Conservation (phyloP, 164 flowering plant species). For the Saururus chinensis region DNA sequence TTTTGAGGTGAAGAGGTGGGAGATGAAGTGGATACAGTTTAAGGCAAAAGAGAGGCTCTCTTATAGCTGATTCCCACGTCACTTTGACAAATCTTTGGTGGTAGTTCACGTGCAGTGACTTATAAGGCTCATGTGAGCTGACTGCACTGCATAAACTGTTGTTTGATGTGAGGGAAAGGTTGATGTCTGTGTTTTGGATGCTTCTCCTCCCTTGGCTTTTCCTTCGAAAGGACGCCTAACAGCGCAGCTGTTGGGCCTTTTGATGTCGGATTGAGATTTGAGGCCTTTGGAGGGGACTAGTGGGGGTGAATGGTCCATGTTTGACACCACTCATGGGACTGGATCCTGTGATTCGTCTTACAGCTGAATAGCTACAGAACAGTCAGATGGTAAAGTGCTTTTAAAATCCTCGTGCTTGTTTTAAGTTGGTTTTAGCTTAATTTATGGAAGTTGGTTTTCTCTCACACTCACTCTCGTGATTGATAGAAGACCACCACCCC, state of each 20-base stretch:
- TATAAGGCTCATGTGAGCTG: background rate
- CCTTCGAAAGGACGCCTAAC: no score
- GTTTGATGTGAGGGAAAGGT: background rate
- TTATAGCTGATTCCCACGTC: background rate
- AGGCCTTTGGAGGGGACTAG: background rate
- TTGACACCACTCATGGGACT: no score
- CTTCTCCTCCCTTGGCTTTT: background rate
- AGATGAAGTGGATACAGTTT: background rate
- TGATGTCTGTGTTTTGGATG: background rate
- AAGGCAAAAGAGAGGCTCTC: background rate
- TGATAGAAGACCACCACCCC: no score
- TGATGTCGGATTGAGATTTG: background rate
- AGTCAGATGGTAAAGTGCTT: no score
- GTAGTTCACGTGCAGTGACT: background rate
- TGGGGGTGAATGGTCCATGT: no score
- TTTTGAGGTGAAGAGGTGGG: background rate
- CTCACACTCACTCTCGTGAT: no score
- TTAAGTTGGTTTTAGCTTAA: no score
- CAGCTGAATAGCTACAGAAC: no score
- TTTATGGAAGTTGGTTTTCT: no score
- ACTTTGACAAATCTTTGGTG: background rate
- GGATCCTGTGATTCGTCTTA: no score
- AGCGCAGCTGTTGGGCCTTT: no score
- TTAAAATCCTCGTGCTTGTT: no score
- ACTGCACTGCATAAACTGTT: background rate